Percentiles rank a stretch among this genome's conserved stretches.
These are phyloP conservation scores for Pseudopyricularia cyperi DNA, from an alignment of 2,329 filamentous ascomycete genomes.

Conservation along the genomic window DNA sequence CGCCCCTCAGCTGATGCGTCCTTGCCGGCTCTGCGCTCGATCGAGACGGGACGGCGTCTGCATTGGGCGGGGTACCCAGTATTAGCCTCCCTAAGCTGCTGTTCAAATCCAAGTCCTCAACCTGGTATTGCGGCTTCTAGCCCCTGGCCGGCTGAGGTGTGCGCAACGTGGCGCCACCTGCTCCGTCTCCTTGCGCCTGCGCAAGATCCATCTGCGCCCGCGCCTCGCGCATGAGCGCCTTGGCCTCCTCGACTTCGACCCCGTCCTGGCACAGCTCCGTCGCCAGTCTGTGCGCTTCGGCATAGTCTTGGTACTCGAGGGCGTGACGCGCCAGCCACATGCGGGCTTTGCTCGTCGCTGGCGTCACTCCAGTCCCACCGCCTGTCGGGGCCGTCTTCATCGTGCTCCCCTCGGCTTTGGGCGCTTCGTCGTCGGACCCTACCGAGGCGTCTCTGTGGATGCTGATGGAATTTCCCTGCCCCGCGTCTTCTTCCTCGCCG, in stretches of 20 bases:
- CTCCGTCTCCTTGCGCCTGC: not conserved
- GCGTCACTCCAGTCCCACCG: conserved; percentile 71
- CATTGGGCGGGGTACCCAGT: not conserved
- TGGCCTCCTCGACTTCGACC: conserved; percentile 92
- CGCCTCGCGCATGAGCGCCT: conserved; percentile 79
- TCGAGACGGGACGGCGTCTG: not conserved
- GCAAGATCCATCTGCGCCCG: conserved; percentile 54
- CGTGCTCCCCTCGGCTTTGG: conserved; percentile 10
- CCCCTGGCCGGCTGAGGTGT: not conserved
- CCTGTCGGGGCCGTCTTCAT: conserved; percentile 20
- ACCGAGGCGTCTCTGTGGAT: conserved; percentile 35
- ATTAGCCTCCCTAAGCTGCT: not conserved
- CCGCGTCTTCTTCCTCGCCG: conserved; percentile 28
- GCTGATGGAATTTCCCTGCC: conserved; percentile 34
- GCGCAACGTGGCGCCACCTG: not conserved
- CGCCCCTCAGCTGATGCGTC: not conserved
- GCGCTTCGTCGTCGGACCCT: conserved; percentile 19
- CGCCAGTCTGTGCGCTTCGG: conserved; percentile 65
- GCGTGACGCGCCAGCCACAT: conserved; percentile 86
- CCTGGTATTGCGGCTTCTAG: not conserved
- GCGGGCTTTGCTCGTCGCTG: conserved; percentile 80
- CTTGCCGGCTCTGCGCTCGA: not conserved
- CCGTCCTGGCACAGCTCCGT: conserved; percentile 92
- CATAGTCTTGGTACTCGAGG: conserved; percentile 62
- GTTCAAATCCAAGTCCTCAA: not conserved